phyloP scores from a whole-genome alignment of 192 early-diverging fungal genomes.

The Gamsiella multidivaricata region DNA sequence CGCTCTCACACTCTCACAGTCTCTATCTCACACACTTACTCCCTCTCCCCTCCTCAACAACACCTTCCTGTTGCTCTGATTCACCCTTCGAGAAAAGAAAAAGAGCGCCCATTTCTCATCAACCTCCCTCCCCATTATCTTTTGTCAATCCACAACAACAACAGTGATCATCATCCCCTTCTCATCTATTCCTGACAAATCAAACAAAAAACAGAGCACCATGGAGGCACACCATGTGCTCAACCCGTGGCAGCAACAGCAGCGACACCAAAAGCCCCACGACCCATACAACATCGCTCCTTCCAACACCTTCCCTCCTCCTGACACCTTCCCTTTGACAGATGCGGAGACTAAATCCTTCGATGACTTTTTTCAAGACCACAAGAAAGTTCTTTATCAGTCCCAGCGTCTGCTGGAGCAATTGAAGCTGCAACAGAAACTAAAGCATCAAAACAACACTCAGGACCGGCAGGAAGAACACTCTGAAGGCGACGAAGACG shows the following conservation, averaged over 20 bases:
- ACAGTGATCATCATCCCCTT: not conserved
- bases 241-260: constrained; percentile 42
- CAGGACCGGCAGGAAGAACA: not conserved
- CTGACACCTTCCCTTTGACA: constrained; percentile 4
- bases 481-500: constrained; percentile 14
- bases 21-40: no score
- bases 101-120: no score
- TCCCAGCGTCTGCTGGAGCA: constrained; percentile 19
- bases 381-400: constrained; percentile 32
- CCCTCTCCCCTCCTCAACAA: no score
- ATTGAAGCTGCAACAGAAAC: constrained; percentile 14
- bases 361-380: constrained; percentile 35
- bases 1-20: no score
- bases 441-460: not conserved
- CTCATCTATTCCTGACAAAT: not conserved
- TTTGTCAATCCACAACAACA: not conserved
- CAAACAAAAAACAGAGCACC: not conserved
- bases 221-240: constrained; percentile 45
- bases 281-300: constrained; percentile 11
- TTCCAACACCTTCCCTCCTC: not conserved
- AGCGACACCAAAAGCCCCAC: not conserved
- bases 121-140: not conserved
- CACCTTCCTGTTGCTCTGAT: no score
- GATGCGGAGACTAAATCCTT: constrained; percentile 17
- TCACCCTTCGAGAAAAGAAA: no score